Evolutionary conservation across 768 basidiomycete species (phyloP).

Genomic region (Hericium alpestre): DNA sequence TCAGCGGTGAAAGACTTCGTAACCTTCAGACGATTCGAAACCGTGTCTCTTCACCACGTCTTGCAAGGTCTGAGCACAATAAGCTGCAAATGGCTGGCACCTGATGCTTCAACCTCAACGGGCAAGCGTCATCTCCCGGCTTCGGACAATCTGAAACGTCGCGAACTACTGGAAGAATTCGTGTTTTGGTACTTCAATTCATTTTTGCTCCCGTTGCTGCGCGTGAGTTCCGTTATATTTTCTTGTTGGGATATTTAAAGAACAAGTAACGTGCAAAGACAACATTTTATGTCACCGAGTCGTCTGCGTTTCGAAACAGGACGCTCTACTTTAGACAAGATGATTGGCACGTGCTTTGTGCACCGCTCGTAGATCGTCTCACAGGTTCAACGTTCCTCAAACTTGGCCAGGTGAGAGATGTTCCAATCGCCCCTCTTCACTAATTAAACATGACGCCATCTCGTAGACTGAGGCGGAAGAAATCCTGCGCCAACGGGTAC

Average conservation of each 20-base stretch:
- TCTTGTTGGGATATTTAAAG: background rate
- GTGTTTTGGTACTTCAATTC: slow-evolving; percentile 89
- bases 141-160: slow-evolving; percentile 63
- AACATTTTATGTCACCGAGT: slow-evolving; percentile 89
- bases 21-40: slow-evolving; percentile 69
- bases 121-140: slow-evolving; percentile 42
- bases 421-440: background rate
- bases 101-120: slow-evolving; percentile 22
- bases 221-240: slow-evolving; percentile 33
- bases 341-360: slow-evolving; percentile 80
- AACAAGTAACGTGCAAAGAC: slow-evolving; percentile 39
- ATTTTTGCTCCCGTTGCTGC: slow-evolving; percentile 69
- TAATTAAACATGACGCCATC: background rate
- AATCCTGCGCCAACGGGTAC: slow-evolving; percentile 56
- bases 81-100: slow-evolving; percentile 73
- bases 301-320: slow-evolving; percentile 71
- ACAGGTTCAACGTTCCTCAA: slow-evolving; percentile 58
- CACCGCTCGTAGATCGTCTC: slow-evolving; percentile 71
- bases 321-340: slow-evolving; percentile 90
- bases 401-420: slow-evolving; percentile 47
- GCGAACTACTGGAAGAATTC: slow-evolving; percentile 79
- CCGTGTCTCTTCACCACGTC: slow-evolving; percentile 61
- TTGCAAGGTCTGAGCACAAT: slow-evolving; percentile 67
- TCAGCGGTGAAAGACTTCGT: slow-evolving; percentile 72
- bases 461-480: slow-evolving; percentile 53